Evolutionary conservation across 2,329 filamentous ascomycete species (phyloP), one percentile per base, ranked within the genome.

Genomic region (Albifimbria verrucaria): DNA sequence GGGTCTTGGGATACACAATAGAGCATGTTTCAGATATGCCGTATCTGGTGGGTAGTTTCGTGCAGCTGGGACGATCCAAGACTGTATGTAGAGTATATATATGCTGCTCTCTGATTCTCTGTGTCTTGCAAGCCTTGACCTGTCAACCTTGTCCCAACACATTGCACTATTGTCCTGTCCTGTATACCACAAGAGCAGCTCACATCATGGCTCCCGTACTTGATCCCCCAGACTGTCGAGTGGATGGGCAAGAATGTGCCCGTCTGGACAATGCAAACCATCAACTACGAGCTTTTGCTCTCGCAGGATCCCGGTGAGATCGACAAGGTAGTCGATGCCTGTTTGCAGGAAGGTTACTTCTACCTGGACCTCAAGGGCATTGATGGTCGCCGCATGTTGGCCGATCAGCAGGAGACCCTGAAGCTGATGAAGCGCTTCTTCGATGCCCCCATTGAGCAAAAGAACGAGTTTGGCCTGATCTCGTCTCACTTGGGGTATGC

Each of bases 351-450:
- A 28, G 80, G 80, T 1, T 83, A 76, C 71, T 83, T 82, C 66
- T 80, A 82, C 62, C 72, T 83, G 41, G 76, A 82, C 62, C 72
- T 82, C 10, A 62, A 76, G 56, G 72, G 70, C 56, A 77, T 81
- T 54, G 79, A 82, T 59, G 79, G 79, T 56, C 76, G 77, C 54
- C 66, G 78, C 46, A 74, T 80, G 66, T 71, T 82, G 52, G 70
- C 74, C 32, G 79, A 82, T 64, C 73, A 79, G 57, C 71, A 81
- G 62, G 73, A 79, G 58, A 76, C 75, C 2, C 71, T 82, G 25
- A 71, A 75, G 56, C 72, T 82, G 41, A 83, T 82, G 80, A 68
- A 80, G 63, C 75, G 75, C 50, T 83, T 81, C 72, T 83, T 82
- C 56, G 74, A 75, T 26, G 65, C 74, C 0, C 77, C 79, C 0